Evolutionary conservation across 2,329 filamentous ascomycete species (phyloP), one percentile per base, ranked within the genome.

Genomic region (Pseudophaeomoniella oleicola): DNA sequence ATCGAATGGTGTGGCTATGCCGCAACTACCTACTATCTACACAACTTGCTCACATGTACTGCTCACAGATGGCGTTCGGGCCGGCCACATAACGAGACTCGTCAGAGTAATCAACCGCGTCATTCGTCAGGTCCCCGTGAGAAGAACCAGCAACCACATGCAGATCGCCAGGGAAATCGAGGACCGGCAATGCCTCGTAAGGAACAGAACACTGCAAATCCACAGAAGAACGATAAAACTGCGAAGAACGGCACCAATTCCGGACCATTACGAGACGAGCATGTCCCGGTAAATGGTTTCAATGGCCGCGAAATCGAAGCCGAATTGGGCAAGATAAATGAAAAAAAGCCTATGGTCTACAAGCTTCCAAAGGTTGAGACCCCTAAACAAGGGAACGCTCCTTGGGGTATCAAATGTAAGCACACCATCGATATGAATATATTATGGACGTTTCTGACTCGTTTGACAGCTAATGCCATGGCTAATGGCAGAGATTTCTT

Each of bases 401-500:
- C 62, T 16, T 64, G 62, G 60, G 60, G 53, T 6, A 49, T 56
- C 14, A 66, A 64, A 44, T 50, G 63, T 66, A 58, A 41, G 56
- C 49, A 36, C 10, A 14, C 16, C 19, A 5, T 10, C 17, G 19
- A 16, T 30, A 15, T n/a, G n/a, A n/a, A 10, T 38, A 18, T 36
- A 30, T 13, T 16, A 29, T 16, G 32, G 13, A 36, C 27, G 12
- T 30, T 16, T 15, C 37, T 46, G 35, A 48, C 35, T 34, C 18
- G 36, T 14, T 30, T 4, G 32, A 15, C 40, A 66, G 63, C 62
- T 22, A 64, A 64, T 39, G 53, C 54, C 2, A 66, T 66, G 63
- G 57, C 55, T 3, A 65, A 58, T 40, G 62, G 62, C 5, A 66
- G 62, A 46, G 63, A 66, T 41, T 66, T 67, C 49, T 66, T 64